These are phyloP conservation scores for Aspergillus tanneri DNA, from an alignment of 2,329 filamentous ascomycete genomes.

Conservation along the genomic window DNA sequence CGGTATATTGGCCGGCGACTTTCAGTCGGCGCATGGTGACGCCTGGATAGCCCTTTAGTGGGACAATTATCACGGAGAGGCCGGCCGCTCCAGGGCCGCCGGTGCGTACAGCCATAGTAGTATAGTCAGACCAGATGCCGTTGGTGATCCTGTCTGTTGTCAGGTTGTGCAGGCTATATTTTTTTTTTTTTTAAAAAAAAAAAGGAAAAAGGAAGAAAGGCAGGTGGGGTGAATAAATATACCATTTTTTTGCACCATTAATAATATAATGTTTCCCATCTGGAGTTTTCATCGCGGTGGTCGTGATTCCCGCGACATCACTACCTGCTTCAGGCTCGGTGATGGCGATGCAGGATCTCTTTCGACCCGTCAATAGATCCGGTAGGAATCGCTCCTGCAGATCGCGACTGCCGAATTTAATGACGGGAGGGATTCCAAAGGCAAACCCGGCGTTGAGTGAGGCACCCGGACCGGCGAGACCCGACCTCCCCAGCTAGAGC, in stretches of 20 bases:
- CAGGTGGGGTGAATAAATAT: background rate
- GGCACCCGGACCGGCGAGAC: constrained; percentile 62
- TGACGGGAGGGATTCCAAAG: constrained; percentile 68
- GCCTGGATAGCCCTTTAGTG: constrained; percentile 65
- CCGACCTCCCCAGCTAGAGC: constrained; percentile 60
- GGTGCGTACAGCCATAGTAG: constrained; percentile 71
- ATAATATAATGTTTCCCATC: constrained; percentile 69
- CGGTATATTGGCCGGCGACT: constrained; percentile 63
- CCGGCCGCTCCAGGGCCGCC: constrained; percentile 63
- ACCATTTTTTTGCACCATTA: constrained; percentile 77
- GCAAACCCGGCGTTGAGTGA: constrained; percentile 69
- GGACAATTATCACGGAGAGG: constrained; percentile 67
- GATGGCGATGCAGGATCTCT: constrained; percentile 72
- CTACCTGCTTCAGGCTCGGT: constrained; percentile 73
- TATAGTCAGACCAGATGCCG: constrained; percentile 67
- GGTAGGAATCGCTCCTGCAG: constrained; percentile 68
- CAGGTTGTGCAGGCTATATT: background rate
- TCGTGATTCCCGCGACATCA: constrained; percentile 71
- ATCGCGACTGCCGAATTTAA: constrained; percentile 64
- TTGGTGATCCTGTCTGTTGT: constrained; percentile 66
- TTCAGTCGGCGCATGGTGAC: constrained; percentile 68
- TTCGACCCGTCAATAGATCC: constrained; percentile 64
- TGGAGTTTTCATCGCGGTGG: constrained; percentile 60
- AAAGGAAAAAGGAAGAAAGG: background rate
- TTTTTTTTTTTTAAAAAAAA: background rate